Base-by-base conservation (phyloP, 495 filamentous ascomycete genomes). In the Lophium mytilinum region DNA sequence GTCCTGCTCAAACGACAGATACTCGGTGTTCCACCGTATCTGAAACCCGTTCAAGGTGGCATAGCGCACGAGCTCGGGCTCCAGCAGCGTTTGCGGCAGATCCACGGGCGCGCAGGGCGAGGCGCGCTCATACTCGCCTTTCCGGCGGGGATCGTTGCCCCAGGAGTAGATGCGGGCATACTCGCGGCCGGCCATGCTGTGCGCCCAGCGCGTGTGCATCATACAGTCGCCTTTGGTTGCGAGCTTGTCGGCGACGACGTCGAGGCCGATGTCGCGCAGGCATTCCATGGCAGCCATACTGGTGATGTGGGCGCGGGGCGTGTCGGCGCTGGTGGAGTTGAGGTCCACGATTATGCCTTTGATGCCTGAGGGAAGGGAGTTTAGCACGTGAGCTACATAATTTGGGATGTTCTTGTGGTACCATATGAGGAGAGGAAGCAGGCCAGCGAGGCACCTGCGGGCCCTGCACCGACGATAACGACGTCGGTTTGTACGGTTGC, bases 231-330 rank as follows among this genome's bases (percentile, higher is more conserved):
- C 68, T 15, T 63, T 62, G 10, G 71, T 72, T 12, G 74, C 72
- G 24, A 73, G 57, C 19, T 66, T 60, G 2, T 68, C 45, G 39
- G 70, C 69, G 52, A 76, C 75, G n/a, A 71, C 55, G 15, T 80
- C 77, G 0, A 81, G 67, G 4, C 79, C 78, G 49, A 83, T 77
- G 53, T 83, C 79, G 17, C 80, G 75, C 8, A 83, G 68, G 65
- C 77, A 80, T 65, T 83, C 79, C 19, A 79, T 59, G 0, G 76
- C 83, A 18, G 83, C 83, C 58, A 85, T 81, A 54, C 80, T 83
- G 30, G 76, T 79, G 45, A 82, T 80, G 56, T 83, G 79, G 0
- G 78, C 80, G 0, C 80, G 65, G 1, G 80, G 80, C 19, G 78
- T 80, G 35, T 76, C 69, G 6, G 79, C 76, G 3, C 69, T 78